phyloP scores from a whole-genome alignment of 345 rosid genomes.

The Eutrema yunnanense region DNA sequence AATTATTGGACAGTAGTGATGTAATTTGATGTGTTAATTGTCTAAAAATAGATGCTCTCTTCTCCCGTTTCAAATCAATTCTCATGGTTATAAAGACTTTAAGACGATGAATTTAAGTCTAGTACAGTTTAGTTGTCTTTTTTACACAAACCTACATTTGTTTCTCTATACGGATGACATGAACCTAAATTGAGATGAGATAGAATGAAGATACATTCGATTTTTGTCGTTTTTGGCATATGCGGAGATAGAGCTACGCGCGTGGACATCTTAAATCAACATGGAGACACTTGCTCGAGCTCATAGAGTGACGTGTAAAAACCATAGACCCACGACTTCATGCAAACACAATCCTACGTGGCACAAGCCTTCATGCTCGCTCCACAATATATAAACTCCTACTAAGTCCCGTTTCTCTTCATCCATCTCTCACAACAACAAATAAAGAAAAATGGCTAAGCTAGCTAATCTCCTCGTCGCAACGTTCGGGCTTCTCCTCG shows the following conservation, averaged over 20 bases:
- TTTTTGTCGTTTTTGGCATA: conserved; percentile 2
- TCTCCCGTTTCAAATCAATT: not conserved
- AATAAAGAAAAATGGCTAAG: conserved; percentile 9
- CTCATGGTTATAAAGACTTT: not conserved
- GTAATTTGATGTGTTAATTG: not conserved
- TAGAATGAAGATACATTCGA: not conserved
- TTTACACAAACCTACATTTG: too few relatives aligned
- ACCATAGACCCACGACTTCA: conserved; percentile 5
- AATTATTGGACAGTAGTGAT: not conserved
- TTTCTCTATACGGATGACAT: not conserved
- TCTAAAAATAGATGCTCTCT: not conserved
- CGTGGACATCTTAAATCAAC: not conserved
- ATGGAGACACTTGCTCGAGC: conserved; percentile 21
- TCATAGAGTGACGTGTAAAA: conserved; percentile 21
- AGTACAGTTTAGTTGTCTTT: too few relatives aligned
- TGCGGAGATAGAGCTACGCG: conserved; percentile 9
- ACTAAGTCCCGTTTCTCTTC: not conserved
- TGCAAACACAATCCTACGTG: conserved; percentile 25
- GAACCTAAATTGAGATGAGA: not conserved
- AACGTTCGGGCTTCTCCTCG: conserved; percentile 12
- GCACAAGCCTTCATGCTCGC: conserved; percentile 6
- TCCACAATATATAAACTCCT: conserved; percentile 14
- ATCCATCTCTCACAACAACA: conserved; percentile 2
- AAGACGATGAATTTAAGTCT: too few relatives aligned
- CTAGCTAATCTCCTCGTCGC: conserved; percentile 13